Percentiles rank a stretch among this genome's conserved stretches.
Evolutionary conservation across 257 asterid species (phyloP).

Genomic region (Solanum sparsipilum): DNA sequence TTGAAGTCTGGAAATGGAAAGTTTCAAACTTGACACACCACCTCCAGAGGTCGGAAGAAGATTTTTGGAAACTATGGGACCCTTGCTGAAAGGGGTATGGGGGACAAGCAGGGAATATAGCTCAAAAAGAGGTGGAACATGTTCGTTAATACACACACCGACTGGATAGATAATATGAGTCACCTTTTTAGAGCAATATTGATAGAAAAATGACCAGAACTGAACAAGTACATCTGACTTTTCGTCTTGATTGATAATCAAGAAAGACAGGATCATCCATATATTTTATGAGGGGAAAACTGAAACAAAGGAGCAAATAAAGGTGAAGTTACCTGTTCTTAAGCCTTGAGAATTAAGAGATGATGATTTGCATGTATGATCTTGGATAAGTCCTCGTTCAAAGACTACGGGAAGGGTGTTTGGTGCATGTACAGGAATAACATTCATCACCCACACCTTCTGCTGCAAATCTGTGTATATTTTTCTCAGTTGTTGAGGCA

Average conservation of each 20-base stretch:
- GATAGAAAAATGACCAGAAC: background rate
- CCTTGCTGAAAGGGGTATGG: too few relatives aligned
- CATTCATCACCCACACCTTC: conserved; percentile 88
- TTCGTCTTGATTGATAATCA: background rate
- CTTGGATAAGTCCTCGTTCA: conserved; percentile 91
- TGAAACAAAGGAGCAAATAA: background rate
- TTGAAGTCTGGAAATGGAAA: background rate
- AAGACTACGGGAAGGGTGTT: conserved; percentile 81
- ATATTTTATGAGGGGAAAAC: background rate
- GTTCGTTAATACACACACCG: too few relatives aligned
- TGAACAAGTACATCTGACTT: background rate
- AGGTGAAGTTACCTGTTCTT: conserved; percentile 47
- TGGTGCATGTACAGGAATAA: conserved; percentile 75
- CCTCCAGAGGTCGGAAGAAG: too few relatives aligned
- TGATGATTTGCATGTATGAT: conserved; percentile 87
- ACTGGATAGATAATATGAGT: too few relatives aligned
- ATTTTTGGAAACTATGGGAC: too few relatives aligned
- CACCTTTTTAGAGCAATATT: too few relatives aligned
- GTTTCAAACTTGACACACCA: background rate
- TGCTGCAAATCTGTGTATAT: conserved; percentile 55
- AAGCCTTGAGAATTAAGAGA: conserved; percentile 67
- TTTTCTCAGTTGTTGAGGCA: background rate
- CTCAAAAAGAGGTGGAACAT: too few relatives aligned
- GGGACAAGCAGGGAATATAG: too few relatives aligned
- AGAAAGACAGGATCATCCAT: background rate